Conservation (phyloP, 768 basidiomycete genomes). For the Megacollybia marginata region DNA sequence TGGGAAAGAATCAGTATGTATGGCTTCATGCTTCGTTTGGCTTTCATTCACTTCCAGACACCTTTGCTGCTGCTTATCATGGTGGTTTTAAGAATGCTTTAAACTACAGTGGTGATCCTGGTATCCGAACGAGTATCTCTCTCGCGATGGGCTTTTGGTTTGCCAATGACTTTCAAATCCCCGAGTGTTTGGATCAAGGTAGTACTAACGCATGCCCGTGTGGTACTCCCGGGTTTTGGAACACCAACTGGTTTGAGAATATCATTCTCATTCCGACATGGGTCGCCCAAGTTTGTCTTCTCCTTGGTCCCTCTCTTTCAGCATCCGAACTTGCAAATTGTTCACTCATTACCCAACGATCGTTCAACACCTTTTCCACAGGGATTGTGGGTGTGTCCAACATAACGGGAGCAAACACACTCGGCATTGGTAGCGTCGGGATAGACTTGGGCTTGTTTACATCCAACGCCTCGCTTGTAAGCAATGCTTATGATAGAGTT, state of each 20-base stretch:
- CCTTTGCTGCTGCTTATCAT: slow-evolving; percentile 51
- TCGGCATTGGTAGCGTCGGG: slow-evolving; percentile 59
- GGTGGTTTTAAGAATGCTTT: slow-evolving; percentile 37
- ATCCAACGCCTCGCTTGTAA: slow-evolving; percentile 35
- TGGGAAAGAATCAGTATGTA: slow-evolving; percentile 46
- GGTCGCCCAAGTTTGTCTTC: slow-evolving; percentile 47
- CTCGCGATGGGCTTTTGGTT: slow-evolving; percentile 62
- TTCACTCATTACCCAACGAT: slow-evolving; percentile 39
- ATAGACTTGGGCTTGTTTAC: slow-evolving; percentile 41
- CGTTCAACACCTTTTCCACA: slow-evolving; percentile 40
- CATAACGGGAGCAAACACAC: slow-evolving; percentile 56
- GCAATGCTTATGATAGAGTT: slow-evolving; percentile 40
- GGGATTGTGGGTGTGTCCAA: slow-evolving; percentile 36
- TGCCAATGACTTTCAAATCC: slow-evolving; percentile 40
- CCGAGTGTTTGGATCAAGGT: slow-evolving; percentile 49
- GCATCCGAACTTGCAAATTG: slow-evolving; percentile 36
- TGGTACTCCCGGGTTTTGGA: slow-evolving; percentile 43
- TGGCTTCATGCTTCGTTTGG: not conserved
- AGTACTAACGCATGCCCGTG: slow-evolving; percentile 50
- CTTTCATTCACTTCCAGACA: slow-evolving; percentile 23
- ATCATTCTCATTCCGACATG: slow-evolving; percentile 57
- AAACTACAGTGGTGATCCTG: slow-evolving; percentile 32
- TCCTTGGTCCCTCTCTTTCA: slow-evolving; percentile 36
- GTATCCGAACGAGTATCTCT: slow-evolving; percentile 31
- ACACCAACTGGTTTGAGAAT: slow-evolving; percentile 61